These are phyloP conservation scores for Auriscalpium vulgare DNA, from an alignment of 768 basidiomycete species.

Conservation along the genomic window DNA sequence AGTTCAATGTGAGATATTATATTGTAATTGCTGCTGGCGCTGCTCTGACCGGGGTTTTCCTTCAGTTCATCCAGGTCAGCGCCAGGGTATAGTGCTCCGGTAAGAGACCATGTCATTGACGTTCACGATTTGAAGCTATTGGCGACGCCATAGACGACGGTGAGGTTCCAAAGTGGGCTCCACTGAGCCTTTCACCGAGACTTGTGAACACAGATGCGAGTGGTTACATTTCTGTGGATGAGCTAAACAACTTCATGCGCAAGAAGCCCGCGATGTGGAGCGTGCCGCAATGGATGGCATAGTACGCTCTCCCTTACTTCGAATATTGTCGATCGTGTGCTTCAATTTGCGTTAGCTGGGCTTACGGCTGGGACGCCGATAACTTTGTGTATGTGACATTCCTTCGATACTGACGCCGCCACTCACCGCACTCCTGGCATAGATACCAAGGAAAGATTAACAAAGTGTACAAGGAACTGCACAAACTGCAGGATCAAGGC, in stretches of 20 bases:
- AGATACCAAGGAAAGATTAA: slow-evolving; percentile 1
- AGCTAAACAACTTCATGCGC: slow-evolving; percentile 7
- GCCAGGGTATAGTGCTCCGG: too few relatives aligned
- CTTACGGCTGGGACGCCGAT: slow-evolving; percentile 10
- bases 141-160: slow-evolving; percentile 11
- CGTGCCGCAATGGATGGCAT: slow-evolving; percentile 9
- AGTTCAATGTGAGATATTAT: slow-evolving; percentile 2
- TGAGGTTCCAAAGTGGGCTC: background rate
- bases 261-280: slow-evolving; percentile 7
- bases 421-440: background rate
- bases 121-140: slow-evolving; percentile 1
- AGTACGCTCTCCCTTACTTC: slow-evolving; percentile 1
- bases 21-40: too few relatives aligned
- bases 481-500: slow-evolving; percentile 1
- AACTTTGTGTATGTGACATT: slow-evolving; percentile 3
- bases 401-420: background rate
- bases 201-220: slow-evolving; percentile 1
- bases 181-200: too few relatives aligned
- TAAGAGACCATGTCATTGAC: background rate
- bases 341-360: slow-evolving; percentile 2
- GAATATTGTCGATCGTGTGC: too few relatives aligned
- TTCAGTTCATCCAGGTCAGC: slow-evolving; percentile 1
- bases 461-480: slow-evolving; percentile 2
- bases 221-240: slow-evolving; percentile 8
- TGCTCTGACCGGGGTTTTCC: too few relatives aligned